These are phyloP conservation scores for Lepidium africanum DNA, from an alignment of 345 rosid species.

Conservation along the genomic window DNA sequence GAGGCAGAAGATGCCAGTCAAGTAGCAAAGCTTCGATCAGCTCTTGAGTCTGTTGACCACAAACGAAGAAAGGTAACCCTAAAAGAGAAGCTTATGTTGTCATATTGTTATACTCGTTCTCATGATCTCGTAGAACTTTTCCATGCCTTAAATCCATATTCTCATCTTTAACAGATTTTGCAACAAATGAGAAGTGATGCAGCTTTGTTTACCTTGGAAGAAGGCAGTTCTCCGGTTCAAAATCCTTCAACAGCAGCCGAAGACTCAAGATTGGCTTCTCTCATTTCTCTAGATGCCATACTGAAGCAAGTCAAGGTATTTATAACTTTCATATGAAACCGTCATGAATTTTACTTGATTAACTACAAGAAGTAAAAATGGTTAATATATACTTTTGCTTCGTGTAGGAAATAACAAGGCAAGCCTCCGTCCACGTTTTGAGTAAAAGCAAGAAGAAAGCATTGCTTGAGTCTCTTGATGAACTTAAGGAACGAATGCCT, in stretches of 20 bases:
- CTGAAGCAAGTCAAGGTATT: constrained; percentile 92
- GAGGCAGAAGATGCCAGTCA: constrained; percentile 81
- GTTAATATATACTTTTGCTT: not conserved
- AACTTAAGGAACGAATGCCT: constrained; percentile 82
- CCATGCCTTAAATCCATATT: not conserved
- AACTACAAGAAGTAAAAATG: not conserved
- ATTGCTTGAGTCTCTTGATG: constrained; percentile 66
- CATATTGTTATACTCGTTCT: not conserved
- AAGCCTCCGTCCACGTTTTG: constrained; percentile 58
- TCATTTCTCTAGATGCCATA: constrained; percentile 86
- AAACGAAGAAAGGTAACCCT: constrained; percentile 76
- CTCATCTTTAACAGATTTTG: constrained; percentile 48
- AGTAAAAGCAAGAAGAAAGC: constrained; percentile 80
- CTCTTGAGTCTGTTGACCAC: constrained; percentile 97
- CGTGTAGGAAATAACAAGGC: constrained; percentile 71
- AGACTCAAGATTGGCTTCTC: constrained; percentile 95
- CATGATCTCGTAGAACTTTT: not conserved
- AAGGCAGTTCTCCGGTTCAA: constrained; percentile 52
- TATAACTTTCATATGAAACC: not conserved
- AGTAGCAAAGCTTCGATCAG: constrained; percentile 86
- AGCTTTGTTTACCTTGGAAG: constrained; percentile 64
- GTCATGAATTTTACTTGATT: not conserved
- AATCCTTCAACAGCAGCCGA: constrained; percentile 91
- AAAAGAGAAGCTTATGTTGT: not conserved
- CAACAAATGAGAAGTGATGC: constrained; percentile 89